These are phyloP conservation scores for Blastobotrys illinoisensis DNA, from an alignment of 1,139 yeast genomes.

Conservation along the genomic window DNA sequence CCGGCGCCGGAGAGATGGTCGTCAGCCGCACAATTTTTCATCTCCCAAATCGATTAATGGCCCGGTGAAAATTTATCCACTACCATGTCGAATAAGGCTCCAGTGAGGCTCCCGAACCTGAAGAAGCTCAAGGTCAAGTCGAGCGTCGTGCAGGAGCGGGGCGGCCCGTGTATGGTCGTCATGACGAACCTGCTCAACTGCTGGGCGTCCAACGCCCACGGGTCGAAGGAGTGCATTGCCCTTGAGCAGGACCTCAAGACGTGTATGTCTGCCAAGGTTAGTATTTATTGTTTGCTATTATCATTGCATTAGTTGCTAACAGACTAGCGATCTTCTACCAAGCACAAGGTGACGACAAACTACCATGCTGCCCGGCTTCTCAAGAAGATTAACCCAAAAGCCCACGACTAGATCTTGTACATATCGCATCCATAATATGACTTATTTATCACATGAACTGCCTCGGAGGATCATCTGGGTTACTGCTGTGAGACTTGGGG, in stretches of 20 bases:
- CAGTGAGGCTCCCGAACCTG: slow-evolving; percentile 61
- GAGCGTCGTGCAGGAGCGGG: slow-evolving; percentile 52
- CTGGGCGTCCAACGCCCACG: slow-evolving; percentile 88
- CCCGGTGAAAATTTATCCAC: neutral
- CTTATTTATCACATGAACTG: neutral
- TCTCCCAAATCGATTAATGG: neutral
- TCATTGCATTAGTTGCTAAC: neutral
- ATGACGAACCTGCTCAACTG: slow-evolving; percentile 87
- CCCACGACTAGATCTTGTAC: slow-evolving; percentile 48
- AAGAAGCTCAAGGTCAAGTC: slow-evolving; percentile 70
- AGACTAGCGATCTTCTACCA: slow-evolving; percentile 28
- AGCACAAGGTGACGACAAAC: slow-evolving; percentile 52
- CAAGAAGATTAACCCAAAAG: slow-evolving; percentile 70
- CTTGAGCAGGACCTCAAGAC: slow-evolving; percentile 54
- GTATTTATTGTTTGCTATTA: slow-evolving; percentile 8
- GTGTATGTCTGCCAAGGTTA: slow-evolving; percentile 44
- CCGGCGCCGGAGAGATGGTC: neutral
- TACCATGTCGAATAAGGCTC: slow-evolving; percentile 25
- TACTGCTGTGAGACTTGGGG: too few relatives aligned
- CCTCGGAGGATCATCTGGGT: too few relatives aligned
- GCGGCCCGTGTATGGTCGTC: slow-evolving; percentile 67
- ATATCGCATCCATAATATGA: neutral
- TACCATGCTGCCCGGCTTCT: slow-evolving; percentile 80
- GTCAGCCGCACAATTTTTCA: neutral
- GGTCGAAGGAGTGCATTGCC: slow-evolving; percentile 56